Base-by-base conservation (phyloP, 78 protist genomes). In the Emiliania huxleyi region DNA sequence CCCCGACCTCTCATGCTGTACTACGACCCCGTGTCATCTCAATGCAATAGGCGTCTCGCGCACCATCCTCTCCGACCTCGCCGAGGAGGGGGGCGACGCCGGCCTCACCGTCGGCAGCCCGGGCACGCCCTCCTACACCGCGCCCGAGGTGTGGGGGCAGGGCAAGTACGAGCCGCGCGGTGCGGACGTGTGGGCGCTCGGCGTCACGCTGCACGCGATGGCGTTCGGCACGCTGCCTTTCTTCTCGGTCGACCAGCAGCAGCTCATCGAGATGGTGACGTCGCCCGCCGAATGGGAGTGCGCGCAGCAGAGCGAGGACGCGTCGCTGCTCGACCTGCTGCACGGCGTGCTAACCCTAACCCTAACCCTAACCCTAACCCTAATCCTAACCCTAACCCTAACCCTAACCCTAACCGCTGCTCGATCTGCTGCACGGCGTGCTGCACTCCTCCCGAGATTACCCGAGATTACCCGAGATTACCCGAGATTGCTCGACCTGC, bases 101-200 rank as follows among this genome's bases (percentile, higher is more conserved):
- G 35, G 2, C 35, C 52, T 48, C 38, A 29, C 92, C 49, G 4
- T 18, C 18, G 62, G 87, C n/a, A 21, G n/a, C n/a, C 83, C 83
- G 23, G 83, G 83, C 83, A 71, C 92, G 33, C 49, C 79, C 52
- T n/a, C 18, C 29, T 90, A 48, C 92, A 1, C n/a, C 48, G 92
- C 92, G 21, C 92, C 92, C 37, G 92, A 90, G 46, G 75, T 90
- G 45, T 69, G 77, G 75, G 91, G 85, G 26, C 8, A 22, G 0
- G 23, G 6, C 26, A 5, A 2, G 69, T 84, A 84, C 69, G 6
- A 84, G 25, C 69, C 40, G 42, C 45, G 46, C 42, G 11, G 29
- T 0, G 90, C 90, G 21, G 90, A 84, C 62, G 69, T 84, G 26
- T 84, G 90, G 90, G 1, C 69, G 21, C 90, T 84, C 40, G 90